phyloP scores from a whole-genome alignment of 306 rosid genomes.

The Oemleria cerasiformis region DNA sequence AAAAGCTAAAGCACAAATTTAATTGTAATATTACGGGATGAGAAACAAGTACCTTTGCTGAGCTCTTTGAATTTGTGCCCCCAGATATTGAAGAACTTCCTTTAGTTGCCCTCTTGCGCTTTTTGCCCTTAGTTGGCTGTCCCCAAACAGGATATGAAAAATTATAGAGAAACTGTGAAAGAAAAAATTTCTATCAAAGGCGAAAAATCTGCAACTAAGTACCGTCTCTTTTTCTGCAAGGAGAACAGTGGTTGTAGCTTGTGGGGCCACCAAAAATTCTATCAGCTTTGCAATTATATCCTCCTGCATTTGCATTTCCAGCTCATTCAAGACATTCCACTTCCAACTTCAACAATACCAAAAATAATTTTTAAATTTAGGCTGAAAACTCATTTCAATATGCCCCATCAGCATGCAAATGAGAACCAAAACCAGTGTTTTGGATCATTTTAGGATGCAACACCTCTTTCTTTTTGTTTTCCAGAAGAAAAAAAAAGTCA shows the following conservation, averaged over 20 bases:
- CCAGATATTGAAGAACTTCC: slow-evolving; percentile 60
- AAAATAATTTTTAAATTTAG: neutral
- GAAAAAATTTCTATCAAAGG: neutral
- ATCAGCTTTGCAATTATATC: slow-evolving; percentile 72
- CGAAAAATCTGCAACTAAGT: neutral
- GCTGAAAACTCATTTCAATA: neutral
- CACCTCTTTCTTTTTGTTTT: neutral
- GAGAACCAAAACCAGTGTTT: slow-evolving; percentile 2
- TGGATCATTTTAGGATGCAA: neutral
- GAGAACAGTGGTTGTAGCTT: slow-evolving; percentile 59
- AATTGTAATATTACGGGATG: slow-evolving; percentile 15
- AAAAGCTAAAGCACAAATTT: slow-evolving; percentile 19
- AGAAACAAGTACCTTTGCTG: slow-evolving; percentile 57
- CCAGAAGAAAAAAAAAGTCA: neutral
- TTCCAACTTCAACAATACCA: slow-evolving; percentile 5
- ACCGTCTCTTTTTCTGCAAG: slow-evolving; percentile 88
- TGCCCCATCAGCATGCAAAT: neutral
- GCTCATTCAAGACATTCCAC: slow-evolving; percentile 19
- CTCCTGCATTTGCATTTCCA: slow-evolving; percentile 51
- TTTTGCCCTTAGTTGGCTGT: slow-evolving; percentile 63
- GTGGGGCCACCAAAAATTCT: slow-evolving; percentile 85
- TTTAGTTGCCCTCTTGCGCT: slow-evolving; percentile 64
- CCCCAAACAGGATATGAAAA: slow-evolving; percentile 14
- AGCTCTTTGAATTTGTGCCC: slow-evolving; percentile 46
- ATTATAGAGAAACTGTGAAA: slow-evolving; percentile 14